phyloP scores from a whole-genome alignment of 75 land plant species.

The Cunninghamia lanceolata region DNA sequence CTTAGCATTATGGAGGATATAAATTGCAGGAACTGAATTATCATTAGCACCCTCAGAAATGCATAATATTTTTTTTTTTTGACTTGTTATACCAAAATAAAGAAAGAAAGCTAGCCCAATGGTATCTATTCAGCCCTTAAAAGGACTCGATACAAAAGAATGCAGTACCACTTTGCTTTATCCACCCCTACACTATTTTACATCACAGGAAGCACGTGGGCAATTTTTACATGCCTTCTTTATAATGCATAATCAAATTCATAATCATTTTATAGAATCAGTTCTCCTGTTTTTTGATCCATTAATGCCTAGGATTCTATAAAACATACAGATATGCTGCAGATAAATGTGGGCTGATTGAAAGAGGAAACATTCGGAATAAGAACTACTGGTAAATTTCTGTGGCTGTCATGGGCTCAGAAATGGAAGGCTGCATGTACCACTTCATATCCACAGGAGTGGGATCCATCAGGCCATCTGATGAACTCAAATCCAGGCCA shows the following conservation, averaged over 20 bases:
- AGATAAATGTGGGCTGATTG: background rate
- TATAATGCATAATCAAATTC: background rate
- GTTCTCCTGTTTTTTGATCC: background rate
- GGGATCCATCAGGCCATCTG: background rate
- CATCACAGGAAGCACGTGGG: background rate
- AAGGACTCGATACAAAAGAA: background rate
- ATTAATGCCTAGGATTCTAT: background rate
- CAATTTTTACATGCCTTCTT: background rate
- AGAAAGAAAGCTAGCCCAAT: background rate
- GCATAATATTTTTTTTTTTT: background rate
- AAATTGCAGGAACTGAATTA: background rate
- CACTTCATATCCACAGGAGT: conserved; percentile 20
- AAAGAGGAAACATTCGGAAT: background rate
- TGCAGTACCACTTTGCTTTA: background rate
- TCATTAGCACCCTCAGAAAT: too few relatives aligned
- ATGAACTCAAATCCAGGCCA: background rate
- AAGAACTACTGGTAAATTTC: conserved; percentile 32
- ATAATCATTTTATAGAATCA: background rate
- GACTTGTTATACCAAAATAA: too few relatives aligned
- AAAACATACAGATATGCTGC: background rate
- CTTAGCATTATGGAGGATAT: background rate
- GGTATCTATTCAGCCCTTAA: background rate
- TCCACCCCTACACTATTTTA: background rate
- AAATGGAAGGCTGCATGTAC: conserved; percentile 16
- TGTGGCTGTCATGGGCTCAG: conserved; percentile 34